Evolutionary conservation across 208 protist genomes (phyloP).

Genomic region (Acanthamoeba quina): DNA sequence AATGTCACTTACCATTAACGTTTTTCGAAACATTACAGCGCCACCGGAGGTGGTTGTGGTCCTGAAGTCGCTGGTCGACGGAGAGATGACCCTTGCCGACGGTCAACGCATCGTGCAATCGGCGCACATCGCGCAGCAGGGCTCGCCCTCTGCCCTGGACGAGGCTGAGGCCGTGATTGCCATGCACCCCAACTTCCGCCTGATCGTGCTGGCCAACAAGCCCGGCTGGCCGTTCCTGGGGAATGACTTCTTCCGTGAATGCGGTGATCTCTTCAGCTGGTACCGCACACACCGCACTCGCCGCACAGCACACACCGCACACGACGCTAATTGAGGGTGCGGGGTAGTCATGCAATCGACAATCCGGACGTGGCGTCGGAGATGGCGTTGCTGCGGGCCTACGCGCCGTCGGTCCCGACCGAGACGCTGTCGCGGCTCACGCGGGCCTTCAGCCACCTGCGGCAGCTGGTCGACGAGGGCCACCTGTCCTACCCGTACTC

Average conservation of each 20-base stretch:
- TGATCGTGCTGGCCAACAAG: slow-evolving; percentile 84
- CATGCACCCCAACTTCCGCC: slow-evolving; percentile 85
- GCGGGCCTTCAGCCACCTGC: background rate
- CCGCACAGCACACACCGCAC: background rate
- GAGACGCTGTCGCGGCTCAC: slow-evolving; percentile 42
- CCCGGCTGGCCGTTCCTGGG: slow-evolving; percentile 79
- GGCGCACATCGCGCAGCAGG: background rate
- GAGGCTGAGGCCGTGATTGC: slow-evolving; percentile 29
- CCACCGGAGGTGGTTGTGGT: slow-evolving; percentile 92
- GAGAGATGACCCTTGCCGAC: slow-evolving; percentile 87
- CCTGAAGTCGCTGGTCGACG: slow-evolving; percentile 88
- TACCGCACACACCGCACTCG: background rate
- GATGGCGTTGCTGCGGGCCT: slow-evolving; percentile 82
- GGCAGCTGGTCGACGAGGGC: slow-evolving; percentile 52
- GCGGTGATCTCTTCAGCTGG: slow-evolving; percentile 93
- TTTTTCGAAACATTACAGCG: slow-evolving; percentile 74
- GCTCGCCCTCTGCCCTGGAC: too few relatives aligned
- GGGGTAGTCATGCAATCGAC: slow-evolving; percentile 89
- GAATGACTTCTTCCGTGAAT: slow-evolving; percentile 95
- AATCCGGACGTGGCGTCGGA: slow-evolving; percentile 93
- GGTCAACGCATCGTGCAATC: slow-evolving; percentile 76
- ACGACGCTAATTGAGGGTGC: background rate
- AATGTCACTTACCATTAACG: too few relatives aligned
- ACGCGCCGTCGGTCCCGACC: slow-evolving; percentile 75
- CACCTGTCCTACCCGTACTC: slow-evolving; percentile 66